phyloP scores from a whole-genome alignment of 805 yeast species.

The Wickerhamomyces xylosicus region DNA sequence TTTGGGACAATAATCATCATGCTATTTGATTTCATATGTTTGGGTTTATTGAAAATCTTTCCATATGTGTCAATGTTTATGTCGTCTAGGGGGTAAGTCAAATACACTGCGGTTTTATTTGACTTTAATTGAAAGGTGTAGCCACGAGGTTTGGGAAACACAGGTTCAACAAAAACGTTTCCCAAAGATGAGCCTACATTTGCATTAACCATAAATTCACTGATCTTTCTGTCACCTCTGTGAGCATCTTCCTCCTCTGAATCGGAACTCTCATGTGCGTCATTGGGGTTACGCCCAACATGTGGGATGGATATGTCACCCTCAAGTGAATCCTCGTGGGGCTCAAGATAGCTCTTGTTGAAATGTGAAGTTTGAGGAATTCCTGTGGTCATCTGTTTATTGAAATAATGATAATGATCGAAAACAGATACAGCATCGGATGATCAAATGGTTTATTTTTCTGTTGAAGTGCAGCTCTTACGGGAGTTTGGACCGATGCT shows the following conservation, averaged over 20 bases:
- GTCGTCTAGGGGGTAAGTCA: constrained; percentile 15
- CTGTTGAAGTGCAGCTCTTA: too few species aligned
- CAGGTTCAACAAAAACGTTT: constrained; percentile 11
- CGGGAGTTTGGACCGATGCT: too few species aligned
- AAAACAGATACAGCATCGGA: too few species aligned
- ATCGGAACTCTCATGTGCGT: constrained; percentile 1
- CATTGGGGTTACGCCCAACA: background rate
- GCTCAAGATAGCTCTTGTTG: too few species aligned
- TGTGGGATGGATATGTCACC: constrained; percentile 15
- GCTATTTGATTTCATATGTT: constrained; percentile 15
- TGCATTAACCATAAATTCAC: background rate
- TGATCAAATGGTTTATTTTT: too few species aligned
- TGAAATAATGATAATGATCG: too few species aligned
- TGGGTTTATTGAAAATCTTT: constrained; percentile 15
- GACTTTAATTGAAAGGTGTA: constrained; percentile 13
- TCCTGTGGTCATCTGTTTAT: too few species aligned
- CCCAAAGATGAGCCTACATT: background rate
- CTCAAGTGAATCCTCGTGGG: constrained; percentile 18
- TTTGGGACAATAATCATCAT: constrained; percentile 18
- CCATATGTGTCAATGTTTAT: constrained; percentile 16
- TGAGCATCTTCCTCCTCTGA: constrained; percentile 3
- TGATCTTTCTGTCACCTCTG: background rate
- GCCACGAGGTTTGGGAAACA: constrained; percentile 13
- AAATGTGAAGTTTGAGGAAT: too few species aligned
- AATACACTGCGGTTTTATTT: constrained; percentile 10